phyloP scores from a whole-genome alignment of 2,329 filamentous ascomycete species.

The Penicillium sp. region DNA sequence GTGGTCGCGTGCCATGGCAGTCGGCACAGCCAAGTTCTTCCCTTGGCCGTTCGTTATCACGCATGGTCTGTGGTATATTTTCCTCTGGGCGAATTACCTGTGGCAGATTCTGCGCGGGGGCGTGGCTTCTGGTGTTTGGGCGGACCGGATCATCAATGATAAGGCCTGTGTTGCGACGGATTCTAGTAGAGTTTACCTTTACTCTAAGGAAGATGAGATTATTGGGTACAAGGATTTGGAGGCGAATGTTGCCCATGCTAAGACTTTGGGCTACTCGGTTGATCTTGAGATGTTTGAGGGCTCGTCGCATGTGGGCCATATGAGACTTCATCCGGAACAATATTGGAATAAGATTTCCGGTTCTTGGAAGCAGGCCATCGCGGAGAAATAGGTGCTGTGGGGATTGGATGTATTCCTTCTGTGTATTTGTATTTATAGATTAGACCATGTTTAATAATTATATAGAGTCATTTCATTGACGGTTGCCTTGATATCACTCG shows the following conservation, averaged over 20 bases:
- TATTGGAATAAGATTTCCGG: constrained; percentile 51
- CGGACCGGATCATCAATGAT: constrained; percentile 18
- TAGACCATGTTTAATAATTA: constrained; percentile 1
- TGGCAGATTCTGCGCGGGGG: constrained; percentile 12
- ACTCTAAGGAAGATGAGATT: constrained; percentile 27
- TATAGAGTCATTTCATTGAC: neutral
- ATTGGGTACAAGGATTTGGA: constrained; percentile 25
- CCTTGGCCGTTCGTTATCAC: constrained; percentile 50
- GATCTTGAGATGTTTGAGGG: constrained; percentile 55
- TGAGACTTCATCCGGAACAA: constrained; percentile 54
- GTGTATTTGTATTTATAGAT: neutral
- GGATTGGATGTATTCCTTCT: neutral
- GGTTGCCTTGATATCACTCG: neutral
- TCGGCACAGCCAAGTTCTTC: constrained; percentile 45
- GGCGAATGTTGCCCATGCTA: constrained; percentile 20
- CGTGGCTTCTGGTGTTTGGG: constrained; percentile 21
- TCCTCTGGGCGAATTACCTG: constrained; percentile 41
- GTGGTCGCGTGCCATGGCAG: constrained; percentile 55
- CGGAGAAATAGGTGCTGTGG: neutral
- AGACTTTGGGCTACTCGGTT: constrained; percentile 49
- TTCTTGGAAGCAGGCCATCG: constrained; percentile 18
- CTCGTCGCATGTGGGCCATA: constrained; percentile 61
- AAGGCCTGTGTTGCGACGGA: constrained; percentile 4
- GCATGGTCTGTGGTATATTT: constrained; percentile 47
- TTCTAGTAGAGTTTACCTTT: constrained; percentile 20